These are phyloP conservation scores for Monosporascus sp. DNA, from an alignment of 2,329 filamentous ascomycete species.

Conservation along the genomic window DNA sequence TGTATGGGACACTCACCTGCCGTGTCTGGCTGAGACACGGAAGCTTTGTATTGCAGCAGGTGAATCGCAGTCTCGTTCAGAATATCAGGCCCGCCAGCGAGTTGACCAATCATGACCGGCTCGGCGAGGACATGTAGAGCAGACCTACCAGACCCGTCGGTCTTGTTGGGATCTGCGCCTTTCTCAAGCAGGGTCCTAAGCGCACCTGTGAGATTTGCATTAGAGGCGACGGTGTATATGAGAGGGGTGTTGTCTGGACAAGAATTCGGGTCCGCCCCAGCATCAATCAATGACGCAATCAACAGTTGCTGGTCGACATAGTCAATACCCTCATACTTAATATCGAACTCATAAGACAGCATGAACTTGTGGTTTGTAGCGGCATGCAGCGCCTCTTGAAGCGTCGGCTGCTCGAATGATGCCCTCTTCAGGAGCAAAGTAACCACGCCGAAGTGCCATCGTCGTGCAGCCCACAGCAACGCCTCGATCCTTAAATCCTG, in stretches of 20 bases:
- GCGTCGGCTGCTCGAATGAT: slow-evolving; percentile 1
- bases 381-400: slow-evolving; percentile 4
- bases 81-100: too few relatives aligned
- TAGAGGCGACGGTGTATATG: slow-evolving; percentile 4
- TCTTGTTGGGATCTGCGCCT: slow-evolving; percentile 18
- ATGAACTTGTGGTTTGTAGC: background rate
- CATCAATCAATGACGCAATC: slow-evolving; percentile 13
- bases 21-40: too few relatives aligned
- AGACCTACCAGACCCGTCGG: slow-evolving; percentile 6
- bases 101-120: slow-evolving; percentile 1
- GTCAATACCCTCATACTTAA: background rate
- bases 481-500: slow-evolving; percentile 5
- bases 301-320: slow-evolving; percentile 13
- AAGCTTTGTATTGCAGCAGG: too few relatives aligned
- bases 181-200: slow-evolving; percentile 19
- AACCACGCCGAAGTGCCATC: slow-evolving; percentile 11
- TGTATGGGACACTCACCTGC: too few relatives aligned
- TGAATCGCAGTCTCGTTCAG: too few relatives aligned
- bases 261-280: slow-evolving; percentile 15
- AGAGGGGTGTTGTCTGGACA: background rate
- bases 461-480: slow-evolving; percentile 3
- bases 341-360: too few relatives aligned
- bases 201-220: slow-evolving; percentile 9
- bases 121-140: slow-evolving; percentile 16
- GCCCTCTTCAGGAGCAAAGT: slow-evolving; percentile 4